Evolutionary conservation across 768 basidiomycete species (phyloP).

Genomic region (Tricholoma bakamatsutake): DNA sequence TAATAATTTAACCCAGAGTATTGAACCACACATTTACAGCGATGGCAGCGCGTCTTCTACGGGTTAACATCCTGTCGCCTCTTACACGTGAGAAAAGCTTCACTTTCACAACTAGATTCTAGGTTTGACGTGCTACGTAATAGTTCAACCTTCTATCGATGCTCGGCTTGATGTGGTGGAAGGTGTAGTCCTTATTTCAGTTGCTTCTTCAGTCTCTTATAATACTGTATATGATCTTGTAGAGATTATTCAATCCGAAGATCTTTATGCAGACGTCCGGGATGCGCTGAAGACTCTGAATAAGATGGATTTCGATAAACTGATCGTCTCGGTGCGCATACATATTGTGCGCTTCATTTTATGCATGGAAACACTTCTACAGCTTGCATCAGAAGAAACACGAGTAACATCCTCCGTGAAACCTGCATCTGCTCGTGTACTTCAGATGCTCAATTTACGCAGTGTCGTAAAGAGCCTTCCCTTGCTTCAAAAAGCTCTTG

Average conservation of each 20-base stretch:
- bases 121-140: slow-evolving; percentile 4
- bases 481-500: slow-evolving; percentile 54
- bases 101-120: not conserved
- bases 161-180: slow-evolving; percentile 84
- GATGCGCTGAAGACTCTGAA: slow-evolving; percentile 66
- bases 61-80: slow-evolving; percentile 79
- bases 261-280: slow-evolving; percentile 61
- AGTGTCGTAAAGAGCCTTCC: slow-evolving; percentile 66
- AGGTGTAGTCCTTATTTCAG: slow-evolving; percentile 34
- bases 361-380: not conserved
- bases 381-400: slow-evolving; percentile 67
- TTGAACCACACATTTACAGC: slow-evolving; percentile 84
- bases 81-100: slow-evolving; percentile 48
- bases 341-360: not conserved
- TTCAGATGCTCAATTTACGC: slow-evolving; percentile 76
- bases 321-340: slow-evolving; percentile 58
- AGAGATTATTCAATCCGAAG: slow-evolving; percentile 78
- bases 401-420: slow-evolving; percentile 49
- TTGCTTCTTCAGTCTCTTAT: not conserved
- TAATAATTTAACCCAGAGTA: slow-evolving; percentile 32
- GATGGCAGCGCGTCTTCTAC: slow-evolving; percentile 80
- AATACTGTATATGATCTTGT: slow-evolving; percentile 6
- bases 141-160: slow-evolving; percentile 62
- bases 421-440: slow-evolving; percentile 60
- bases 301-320: slow-evolving; percentile 84